Evolutionary conservation across 2,329 filamentous ascomycete species (phyloP).

Genomic region (Colletotrichum sojae): DNA sequence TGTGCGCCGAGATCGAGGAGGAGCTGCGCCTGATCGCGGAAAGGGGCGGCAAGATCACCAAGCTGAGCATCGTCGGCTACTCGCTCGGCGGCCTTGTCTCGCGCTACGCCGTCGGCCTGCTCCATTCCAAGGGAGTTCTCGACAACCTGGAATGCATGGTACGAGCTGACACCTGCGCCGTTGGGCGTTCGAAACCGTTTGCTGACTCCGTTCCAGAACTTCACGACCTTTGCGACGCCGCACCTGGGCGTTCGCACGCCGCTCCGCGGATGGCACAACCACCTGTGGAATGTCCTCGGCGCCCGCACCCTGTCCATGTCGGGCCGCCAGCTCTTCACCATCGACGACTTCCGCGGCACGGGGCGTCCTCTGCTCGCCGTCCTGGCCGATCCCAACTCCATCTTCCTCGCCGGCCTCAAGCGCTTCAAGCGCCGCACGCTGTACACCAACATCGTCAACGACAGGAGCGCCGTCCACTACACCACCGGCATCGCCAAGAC

Average conservation of each 20-base stretch:
- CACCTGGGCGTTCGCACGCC: constrained; percentile 84
- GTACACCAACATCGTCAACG: constrained; percentile 91
- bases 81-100: constrained; percentile 90
- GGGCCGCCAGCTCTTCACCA: constrained; percentile 87
- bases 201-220: constrained; percentile 72
- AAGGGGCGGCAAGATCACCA: constrained; percentile 79
- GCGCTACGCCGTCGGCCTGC: constrained; percentile 86
- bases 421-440: constrained; percentile 83
- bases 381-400: constrained; percentile 84
- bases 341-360: constrained; percentile 88
- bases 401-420: constrained; percentile 86
- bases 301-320: constrained; percentile 85
- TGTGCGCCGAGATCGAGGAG: constrained; percentile 77
- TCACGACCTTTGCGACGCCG: constrained; percentile 91
- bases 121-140: constrained; percentile 85
- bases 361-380: constrained; percentile 84
- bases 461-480: constrained; percentile 85
- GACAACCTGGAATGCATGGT: constrained; percentile 85
- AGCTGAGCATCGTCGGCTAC: constrained; percentile 90
- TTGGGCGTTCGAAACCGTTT: background rate
- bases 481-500: constrained; percentile 83
- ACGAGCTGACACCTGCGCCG: constrained; percentile 44
- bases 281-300: constrained; percentile 86
- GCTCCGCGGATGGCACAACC: constrained; percentile 74
- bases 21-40: constrained; percentile 69